Conservation (phyloP, 768 basidiomycete species). For the Cubamyces sp. region DNA sequence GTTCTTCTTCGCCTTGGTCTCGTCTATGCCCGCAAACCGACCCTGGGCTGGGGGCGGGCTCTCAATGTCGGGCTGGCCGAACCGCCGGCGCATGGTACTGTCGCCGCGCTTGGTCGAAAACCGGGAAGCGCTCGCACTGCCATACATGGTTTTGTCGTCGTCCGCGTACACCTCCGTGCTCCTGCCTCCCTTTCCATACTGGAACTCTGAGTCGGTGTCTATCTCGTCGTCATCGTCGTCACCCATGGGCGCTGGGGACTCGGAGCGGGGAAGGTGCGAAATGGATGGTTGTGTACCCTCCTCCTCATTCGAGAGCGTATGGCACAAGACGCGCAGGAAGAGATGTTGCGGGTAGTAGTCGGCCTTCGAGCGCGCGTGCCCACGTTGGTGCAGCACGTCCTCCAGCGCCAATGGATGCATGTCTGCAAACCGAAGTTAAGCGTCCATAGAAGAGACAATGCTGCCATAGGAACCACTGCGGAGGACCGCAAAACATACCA, state of each 20-base stretch:
- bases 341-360: constrained; percentile 75
- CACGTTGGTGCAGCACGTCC: constrained; percentile 62
- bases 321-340: constrained; percentile 70
- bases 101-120: constrained; percentile 32
- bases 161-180: constrained; percentile 31
- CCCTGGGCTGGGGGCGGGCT: constrained; percentile 4
- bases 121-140: constrained; percentile 28
- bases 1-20: constrained; percentile 23
- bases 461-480: not conserved
- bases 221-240: constrained; percentile 30
- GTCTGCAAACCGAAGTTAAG: constrained; percentile 40
- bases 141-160: constrained; percentile 37
- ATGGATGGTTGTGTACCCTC: constrained; percentile 25
- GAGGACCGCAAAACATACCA: constrained; percentile 42
- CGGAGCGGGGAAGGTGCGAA: constrained; percentile 39
- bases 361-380: constrained; percentile 62
- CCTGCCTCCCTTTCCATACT: constrained; percentile 36
- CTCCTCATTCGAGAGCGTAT: constrained; percentile 47
- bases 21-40: constrained; percentile 15
- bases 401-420: constrained; percentile 75
- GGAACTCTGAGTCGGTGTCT: constrained; percentile 33
- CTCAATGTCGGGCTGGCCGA: constrained; percentile 24
- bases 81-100: constrained; percentile 16
- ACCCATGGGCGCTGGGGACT: constrained; percentile 35
- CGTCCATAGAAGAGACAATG: too few species aligned